Evolutionary conservation across 2,329 filamentous ascomycete species (phyloP).

Genomic region (Colletotrichum tamarilloi): DNA sequence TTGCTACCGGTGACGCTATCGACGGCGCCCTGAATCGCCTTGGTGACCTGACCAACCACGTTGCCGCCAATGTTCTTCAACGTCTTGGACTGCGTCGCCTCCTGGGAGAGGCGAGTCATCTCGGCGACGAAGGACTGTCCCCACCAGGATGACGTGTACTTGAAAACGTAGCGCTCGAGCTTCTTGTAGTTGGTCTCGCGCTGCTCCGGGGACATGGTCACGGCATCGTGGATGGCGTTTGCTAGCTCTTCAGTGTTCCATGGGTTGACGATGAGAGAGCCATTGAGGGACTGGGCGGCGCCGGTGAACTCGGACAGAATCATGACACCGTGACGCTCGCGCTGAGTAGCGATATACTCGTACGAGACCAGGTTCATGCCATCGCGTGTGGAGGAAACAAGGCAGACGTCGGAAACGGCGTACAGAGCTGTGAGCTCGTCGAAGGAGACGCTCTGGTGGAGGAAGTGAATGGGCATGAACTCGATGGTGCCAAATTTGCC

Average conservation of each 20-base stretch:
- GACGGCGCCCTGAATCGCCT: conserved; percentile 26
- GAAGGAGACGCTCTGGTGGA: conserved; percentile 95
- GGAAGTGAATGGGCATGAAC: conserved; percentile 99
- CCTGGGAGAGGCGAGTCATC: conserved; percentile 66
- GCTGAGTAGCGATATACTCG: conserved; percentile 96
- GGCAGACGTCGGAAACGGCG: conserved; percentile 89
- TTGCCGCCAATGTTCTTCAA: conserved; percentile 54
- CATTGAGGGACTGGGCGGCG: conserved; percentile 93
- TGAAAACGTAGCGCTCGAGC: conserved; percentile 93
- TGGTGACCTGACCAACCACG: conserved; percentile 43
- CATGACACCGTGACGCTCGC: conserved; percentile 90
- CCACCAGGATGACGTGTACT: conserved; percentile 98
- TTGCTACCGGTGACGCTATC: background rate
- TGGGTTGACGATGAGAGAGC: conserved; percentile 93
- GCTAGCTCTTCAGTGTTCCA: conserved; percentile 98
- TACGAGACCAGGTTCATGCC: conserved; percentile 99
- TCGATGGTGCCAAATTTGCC: conserved; percentile 97
- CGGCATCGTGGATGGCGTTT: conserved; percentile 93
- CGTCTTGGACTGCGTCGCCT: conserved; percentile 52
- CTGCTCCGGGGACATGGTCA: conserved; percentile 94
- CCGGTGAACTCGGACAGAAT: conserved; percentile 97
- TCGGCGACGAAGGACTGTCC: conserved; percentile 92
- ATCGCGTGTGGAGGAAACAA: conserved; percentile 95
- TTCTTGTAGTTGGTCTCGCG: conserved; percentile 89
- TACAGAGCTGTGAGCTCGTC: conserved; percentile 96